phyloP scores from a whole-genome alignment of 2,329 filamentous ascomycete genomes.

The Spiromastix sp. region DNA sequence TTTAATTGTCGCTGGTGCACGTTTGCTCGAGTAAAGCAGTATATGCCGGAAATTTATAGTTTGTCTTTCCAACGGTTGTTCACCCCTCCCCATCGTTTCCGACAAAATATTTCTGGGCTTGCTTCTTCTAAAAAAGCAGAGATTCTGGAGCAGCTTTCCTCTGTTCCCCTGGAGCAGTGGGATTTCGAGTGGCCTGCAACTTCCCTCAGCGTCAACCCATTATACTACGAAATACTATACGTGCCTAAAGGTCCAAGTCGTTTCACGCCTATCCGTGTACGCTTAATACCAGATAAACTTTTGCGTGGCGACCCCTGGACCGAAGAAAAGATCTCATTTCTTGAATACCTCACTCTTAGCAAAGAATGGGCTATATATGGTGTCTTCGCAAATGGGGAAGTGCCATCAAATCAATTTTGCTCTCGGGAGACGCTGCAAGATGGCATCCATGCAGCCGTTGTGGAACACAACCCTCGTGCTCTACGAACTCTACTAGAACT shows the following conservation, averaged over 20 bases:
- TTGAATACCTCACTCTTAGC: slow-evolving; percentile 26
- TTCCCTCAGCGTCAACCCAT: not conserved
- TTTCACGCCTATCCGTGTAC: not conserved
- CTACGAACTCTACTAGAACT: slow-evolving; percentile 29
- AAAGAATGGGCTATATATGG: no score
- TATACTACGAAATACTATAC: not conserved
- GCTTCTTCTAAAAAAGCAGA: no score
- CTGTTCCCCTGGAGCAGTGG: no score
- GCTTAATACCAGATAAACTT: slow-evolving; percentile 20
- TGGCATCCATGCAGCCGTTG: slow-evolving; percentile 31
- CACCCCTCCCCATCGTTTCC: no score
- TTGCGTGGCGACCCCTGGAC: slow-evolving; percentile 21
- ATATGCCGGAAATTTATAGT: slow-evolving; percentile 24
- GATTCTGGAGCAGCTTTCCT: no score
- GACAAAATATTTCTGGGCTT: no score
- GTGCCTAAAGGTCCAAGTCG: not conserved
- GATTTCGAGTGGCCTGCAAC: no score
- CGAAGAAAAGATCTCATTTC: slow-evolving; percentile 19
- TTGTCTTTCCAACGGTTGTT: no score
- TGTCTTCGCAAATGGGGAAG: not conserved
- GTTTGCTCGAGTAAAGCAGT: slow-evolving; percentile 20
- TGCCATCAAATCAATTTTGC: slow-evolving; percentile 10
- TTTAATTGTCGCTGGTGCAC: slow-evolving; percentile 32
- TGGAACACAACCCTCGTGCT: slow-evolving; percentile 20
- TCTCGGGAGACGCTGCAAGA: slow-evolving; percentile 25